phyloP scores from a whole-genome alignment of 139 green algal species.

The Tetradesmus obliquus region DNA sequence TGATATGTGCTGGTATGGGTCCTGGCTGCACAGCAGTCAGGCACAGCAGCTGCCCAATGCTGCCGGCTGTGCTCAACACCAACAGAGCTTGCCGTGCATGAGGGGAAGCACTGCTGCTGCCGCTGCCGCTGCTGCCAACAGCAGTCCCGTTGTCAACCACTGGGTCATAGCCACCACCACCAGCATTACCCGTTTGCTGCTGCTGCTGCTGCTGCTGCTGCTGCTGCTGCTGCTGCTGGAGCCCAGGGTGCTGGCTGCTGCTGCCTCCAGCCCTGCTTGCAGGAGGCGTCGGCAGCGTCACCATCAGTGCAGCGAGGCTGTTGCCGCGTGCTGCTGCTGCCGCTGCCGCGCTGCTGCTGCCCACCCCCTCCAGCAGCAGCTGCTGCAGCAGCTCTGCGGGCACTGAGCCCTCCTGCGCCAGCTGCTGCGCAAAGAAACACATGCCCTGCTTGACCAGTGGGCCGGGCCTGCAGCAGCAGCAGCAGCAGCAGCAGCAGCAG shows the following conservation, averaged over 20 bases:
- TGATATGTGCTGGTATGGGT: not conserved
- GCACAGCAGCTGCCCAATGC: constrained; percentile 18
- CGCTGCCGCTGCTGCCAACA: not conserved
- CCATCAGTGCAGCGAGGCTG: constrained; percentile 8
- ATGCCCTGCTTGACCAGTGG: not conserved
- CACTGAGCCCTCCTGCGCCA: constrained; percentile 29
- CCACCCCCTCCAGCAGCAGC: constrained; percentile 24
- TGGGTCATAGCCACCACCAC: not conserved
- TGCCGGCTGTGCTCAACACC: constrained; percentile 8
- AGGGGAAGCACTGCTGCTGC: not conserved
- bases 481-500: not conserved
- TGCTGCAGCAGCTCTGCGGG: constrained; percentile 42
- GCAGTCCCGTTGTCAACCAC: not conserved
- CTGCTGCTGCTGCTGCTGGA: not conserved
- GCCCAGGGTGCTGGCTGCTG: not conserved
- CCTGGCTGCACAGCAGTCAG: not conserved
- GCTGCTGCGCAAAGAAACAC: constrained; percentile 6
- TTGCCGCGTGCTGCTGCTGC: constrained; percentile 21
- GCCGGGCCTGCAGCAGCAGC: not conserved
- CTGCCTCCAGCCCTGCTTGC: not conserved
- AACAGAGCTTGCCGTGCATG: constrained; percentile 1
- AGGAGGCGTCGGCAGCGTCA: not conserved
- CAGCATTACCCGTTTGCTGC: not conserved
- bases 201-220: constrained; percentile 26
- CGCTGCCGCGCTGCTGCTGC: not conserved